A percentile compares a stretch with the other conserved stretches of the same genome.
Conservation (phyloP, 2,329 filamentous ascomycete species). For the Colletotrichum tropicicola region DNA sequence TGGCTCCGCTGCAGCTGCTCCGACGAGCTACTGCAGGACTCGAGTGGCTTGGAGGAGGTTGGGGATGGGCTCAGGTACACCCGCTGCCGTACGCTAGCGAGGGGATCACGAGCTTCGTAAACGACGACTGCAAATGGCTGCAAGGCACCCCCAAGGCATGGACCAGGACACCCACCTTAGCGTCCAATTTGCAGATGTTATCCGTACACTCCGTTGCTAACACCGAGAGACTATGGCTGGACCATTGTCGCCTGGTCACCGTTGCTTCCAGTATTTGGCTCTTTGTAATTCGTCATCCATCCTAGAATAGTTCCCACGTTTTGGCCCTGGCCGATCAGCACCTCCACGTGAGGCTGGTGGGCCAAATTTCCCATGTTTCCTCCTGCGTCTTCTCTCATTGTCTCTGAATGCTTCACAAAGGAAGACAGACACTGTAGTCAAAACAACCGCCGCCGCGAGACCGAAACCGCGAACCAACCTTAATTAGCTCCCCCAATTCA, state of each 20-base stretch:
- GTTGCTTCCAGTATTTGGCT: too few species aligned
- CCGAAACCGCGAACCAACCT: background rate
- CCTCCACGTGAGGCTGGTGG: constrained; percentile 12
- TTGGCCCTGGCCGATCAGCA: constrained; percentile 8
- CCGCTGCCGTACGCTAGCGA: too few species aligned
- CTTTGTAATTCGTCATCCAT: background rate
- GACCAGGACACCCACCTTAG: too few species aligned
- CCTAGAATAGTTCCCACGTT: constrained; percentile 18
- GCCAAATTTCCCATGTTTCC: background rate
- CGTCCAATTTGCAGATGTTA: too few species aligned
- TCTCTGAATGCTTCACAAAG: background rate
- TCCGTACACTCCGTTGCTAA: too few species aligned
- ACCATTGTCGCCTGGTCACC: too few species aligned
- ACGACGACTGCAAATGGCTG: too few species aligned
- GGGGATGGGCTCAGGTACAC: too few species aligned
- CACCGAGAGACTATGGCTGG: too few species aligned
- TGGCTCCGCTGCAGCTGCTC: background rate
- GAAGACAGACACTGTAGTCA: background rate
- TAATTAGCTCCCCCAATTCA: background rate
- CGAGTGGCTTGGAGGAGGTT: constrained; percentile 3
- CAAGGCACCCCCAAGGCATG: too few species aligned
- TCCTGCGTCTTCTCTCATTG: background rate
- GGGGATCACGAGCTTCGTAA: too few species aligned
- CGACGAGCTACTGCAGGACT: background rate
- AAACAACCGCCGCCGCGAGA: background rate